Evolutionary conservation across 1,284 basidiomycete species (phyloP).

Genomic region (Austroboletus niveus): DNA sequence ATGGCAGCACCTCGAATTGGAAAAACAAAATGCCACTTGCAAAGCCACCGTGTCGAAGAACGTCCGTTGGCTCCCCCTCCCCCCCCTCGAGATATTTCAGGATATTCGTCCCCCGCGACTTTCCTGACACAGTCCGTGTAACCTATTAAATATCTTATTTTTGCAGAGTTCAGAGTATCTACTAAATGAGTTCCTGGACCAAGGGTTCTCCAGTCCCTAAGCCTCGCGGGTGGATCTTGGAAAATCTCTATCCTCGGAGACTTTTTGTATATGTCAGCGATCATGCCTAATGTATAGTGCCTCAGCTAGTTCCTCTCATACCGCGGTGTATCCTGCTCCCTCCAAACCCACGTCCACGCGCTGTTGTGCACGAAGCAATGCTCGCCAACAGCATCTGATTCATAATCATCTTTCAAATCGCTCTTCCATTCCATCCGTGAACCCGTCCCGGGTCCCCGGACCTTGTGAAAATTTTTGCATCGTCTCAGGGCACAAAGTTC

Average conservation of each 20-base stretch:
- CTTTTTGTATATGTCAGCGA: background rate
- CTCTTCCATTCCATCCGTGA: background rate
- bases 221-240: conserved; percentile 17
- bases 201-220: background rate
- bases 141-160: conserved; percentile 22
- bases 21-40: conserved; percentile 16
- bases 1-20: conserved; percentile 10
- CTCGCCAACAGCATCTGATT: background rate
- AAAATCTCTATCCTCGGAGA: background rate
- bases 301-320: no score
- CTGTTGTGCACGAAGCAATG: background rate
- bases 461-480: conserved; percentile 5
- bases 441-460: conserved; percentile 11
- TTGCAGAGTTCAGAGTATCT: conserved; percentile 10
- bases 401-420: background rate
- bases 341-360: conserved; percentile 1
- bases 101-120: conserved; percentile 15
- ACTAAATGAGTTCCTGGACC: background rate
- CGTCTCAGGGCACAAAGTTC: conserved; percentile 6
- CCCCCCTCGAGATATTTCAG: conserved; percentile 29
- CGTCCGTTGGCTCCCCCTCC: background rate
- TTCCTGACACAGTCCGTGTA: background rate
- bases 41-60: conserved; percentile 36
- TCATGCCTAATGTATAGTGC: background rate
- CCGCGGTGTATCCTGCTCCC: background rate